Conservation (phyloP, 805 yeast genomes). For the Saccharomycopsis capsularis region DNA sequence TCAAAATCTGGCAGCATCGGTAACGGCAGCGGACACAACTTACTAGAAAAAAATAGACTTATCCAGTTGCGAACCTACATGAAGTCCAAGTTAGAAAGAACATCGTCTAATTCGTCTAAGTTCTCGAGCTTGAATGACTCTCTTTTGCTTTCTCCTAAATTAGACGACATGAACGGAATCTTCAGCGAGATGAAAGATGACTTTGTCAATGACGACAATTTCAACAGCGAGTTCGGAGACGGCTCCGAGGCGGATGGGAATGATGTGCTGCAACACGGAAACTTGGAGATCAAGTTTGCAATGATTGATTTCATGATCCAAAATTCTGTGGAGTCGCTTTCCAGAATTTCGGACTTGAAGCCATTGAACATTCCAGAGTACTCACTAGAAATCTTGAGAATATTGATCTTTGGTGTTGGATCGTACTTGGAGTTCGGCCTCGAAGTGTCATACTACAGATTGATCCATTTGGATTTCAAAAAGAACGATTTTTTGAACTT, state of each 20-base stretch:
- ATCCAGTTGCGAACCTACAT: slow-evolving; percentile 52
- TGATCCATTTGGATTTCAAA: slow-evolving; percentile 33
- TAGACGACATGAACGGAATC: slow-evolving; percentile 17
- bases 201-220: neutral
- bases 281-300: slow-evolving; percentile 31
- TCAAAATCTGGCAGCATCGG: neutral
- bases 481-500: slow-evolving; percentile 35
- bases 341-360: slow-evolving; percentile 66
- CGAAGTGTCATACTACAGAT: slow-evolving; percentile 54
- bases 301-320: slow-evolving; percentile 59
- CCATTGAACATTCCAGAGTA: slow-evolving; percentile 56
- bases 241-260: slow-evolving; percentile 2
- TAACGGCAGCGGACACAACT: neutral
- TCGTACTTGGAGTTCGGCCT: slow-evolving; percentile 68
- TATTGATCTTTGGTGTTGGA: slow-evolving; percentile 63
- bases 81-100: slow-evolving; percentile 42
- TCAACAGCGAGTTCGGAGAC: neutral
- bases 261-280: neutral
- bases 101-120: slow-evolving; percentile 31
- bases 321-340: slow-evolving; percentile 68
- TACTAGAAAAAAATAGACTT: slow-evolving; percentile 37
- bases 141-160: slow-evolving; percentile 16
- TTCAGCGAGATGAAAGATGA: slow-evolving; percentile 20
- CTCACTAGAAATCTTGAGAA: slow-evolving; percentile 59
- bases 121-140: slow-evolving; percentile 19